Conservation (phyloP, 2,329 filamentous ascomycete genomes). For the Exophiala calicioides region DNA sequence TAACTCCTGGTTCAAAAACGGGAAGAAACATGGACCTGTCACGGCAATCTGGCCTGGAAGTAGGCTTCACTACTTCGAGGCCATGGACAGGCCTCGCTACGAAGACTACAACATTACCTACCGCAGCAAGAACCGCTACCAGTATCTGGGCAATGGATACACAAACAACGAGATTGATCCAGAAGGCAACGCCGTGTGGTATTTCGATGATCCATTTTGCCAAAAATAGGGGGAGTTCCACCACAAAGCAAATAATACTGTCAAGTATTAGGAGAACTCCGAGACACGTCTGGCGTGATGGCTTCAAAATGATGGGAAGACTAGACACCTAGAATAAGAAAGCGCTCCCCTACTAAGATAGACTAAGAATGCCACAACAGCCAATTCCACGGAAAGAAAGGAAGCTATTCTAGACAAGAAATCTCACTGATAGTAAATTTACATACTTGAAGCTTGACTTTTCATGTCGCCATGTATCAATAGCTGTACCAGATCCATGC, state of each 20-base stretch:
- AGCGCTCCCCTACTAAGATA: too few species aligned
- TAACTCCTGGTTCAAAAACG: constrained; percentile 23
- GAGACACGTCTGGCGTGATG: neutral
- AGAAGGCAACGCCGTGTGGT: constrained; percentile 6
- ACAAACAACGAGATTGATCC: constrained; percentile 4
- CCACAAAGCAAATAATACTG: neutral
- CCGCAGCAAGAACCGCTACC: constrained; percentile 41
- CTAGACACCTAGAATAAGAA: too few species aligned
- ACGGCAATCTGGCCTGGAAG: constrained; percentile 13
- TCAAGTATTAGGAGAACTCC: neutral
- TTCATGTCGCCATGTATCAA: too few species aligned
- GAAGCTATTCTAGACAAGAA: too few species aligned
- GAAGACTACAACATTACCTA: constrained; percentile 39
- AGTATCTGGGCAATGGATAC: constrained; percentile 44
- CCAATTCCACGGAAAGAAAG: too few species aligned
- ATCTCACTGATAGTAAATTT: too few species aligned
- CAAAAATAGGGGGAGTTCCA: neutral
- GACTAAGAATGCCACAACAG: too few species aligned
- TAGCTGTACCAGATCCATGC: too few species aligned
- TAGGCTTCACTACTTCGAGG: constrained; percentile 20
- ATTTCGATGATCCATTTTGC: constrained; percentile 10
- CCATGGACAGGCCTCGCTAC: constrained; percentile 39
- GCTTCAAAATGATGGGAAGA: neutral
- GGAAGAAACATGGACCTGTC: constrained; percentile 8
- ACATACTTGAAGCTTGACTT: too few species aligned